These are phyloP conservation scores for Brassica juncea DNA, from an alignment of 345 rosid species.

Conservation along the genomic window DNA sequence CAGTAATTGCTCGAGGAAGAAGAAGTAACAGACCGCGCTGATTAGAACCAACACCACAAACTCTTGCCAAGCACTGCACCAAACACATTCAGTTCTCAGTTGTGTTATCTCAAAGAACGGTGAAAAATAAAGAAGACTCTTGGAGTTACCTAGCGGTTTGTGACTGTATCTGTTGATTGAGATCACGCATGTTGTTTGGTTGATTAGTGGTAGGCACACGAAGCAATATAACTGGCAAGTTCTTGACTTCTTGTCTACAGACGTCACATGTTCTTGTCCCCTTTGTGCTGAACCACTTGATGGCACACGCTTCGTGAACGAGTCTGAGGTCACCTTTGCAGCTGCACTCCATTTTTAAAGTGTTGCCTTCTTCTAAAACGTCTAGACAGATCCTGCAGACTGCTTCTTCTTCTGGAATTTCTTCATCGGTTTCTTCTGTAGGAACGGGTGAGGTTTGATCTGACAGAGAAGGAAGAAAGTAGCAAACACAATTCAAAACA, in stretches of 20 bases:
- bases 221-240: slow-evolving; percentile 88
- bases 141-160: slow-evolving; percentile 58
- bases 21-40: slow-evolving; percentile 92
- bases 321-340: slow-evolving; percentile 95
- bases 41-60: slow-evolving; percentile 89
- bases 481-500: slow-evolving; percentile 8
- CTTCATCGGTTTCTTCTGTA: slow-evolving; percentile 69
- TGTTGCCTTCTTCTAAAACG: slow-evolving; percentile 76
- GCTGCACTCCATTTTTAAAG: slow-evolving; percentile 94
- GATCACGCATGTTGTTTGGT: slow-evolving; percentile 53
- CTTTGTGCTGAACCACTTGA: slow-evolving; percentile 81
- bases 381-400: slow-evolving; percentile 91
- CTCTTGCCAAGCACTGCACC: slow-evolving; percentile 95
- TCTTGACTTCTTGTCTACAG: slow-evolving; percentile 79
- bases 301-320: slow-evolving; percentile 85
- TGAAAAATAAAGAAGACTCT: slow-evolving; percentile 17
- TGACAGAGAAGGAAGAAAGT: slow-evolving; percentile 38
- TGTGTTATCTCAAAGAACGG: slow-evolving; percentile 10
- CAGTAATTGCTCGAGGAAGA: slow-evolving; percentile 94
- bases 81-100: slow-evolving; percentile 19
- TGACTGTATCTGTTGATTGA: slow-evolving; percentile 49
- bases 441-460: slow-evolving; percentile 62
- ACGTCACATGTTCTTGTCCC: slow-evolving; percentile 92
- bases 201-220: slow-evolving; percentile 49
- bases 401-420: slow-evolving; percentile 96